Evolutionary conservation across 495 filamentous ascomycete genomes (phyloP).

Genomic region (Talaromyces nanjingensis): DNA sequence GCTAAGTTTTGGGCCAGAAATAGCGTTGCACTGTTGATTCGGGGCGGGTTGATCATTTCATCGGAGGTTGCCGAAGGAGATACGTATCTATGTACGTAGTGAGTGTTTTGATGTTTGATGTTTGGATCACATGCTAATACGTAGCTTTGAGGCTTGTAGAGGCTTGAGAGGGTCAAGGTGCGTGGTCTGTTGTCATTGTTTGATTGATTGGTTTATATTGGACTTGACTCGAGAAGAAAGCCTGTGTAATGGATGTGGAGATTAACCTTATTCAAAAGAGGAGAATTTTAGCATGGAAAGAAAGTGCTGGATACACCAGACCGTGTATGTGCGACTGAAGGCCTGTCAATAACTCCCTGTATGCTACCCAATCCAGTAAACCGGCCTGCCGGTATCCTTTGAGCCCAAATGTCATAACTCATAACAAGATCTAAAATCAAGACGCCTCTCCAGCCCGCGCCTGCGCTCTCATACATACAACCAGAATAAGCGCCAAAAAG

Average conservation of each 20-base stretch:
- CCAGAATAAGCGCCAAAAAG: background rate
- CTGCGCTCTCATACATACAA: background rate
- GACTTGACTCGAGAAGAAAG: background rate
- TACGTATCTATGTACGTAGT: background rate
- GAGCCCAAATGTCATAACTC: background rate
- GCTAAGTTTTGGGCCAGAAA: background rate
- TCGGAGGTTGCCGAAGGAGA: background rate
- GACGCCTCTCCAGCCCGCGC: background rate
- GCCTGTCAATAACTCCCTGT: background rate
- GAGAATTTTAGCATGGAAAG: background rate
- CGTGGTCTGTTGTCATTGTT: background rate
- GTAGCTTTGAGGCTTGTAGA: background rate
- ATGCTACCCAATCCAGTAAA: background rate
- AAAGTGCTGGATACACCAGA: too few relatives aligned
- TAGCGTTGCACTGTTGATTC: background rate
- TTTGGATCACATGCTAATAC: background rate
- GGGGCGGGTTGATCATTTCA: background rate
- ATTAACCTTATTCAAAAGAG: background rate
- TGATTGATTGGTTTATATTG: background rate
- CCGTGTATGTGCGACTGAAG: background rate
- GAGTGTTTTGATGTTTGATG: background rate
- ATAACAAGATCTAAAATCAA: background rate
- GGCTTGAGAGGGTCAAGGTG: background rate
- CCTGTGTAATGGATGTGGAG: background rate
- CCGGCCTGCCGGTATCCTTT: background rate